phyloP scores from a whole-genome alignment of 2,329 filamentous ascomycete genomes.

The Dactylella cylindrospora region DNA sequence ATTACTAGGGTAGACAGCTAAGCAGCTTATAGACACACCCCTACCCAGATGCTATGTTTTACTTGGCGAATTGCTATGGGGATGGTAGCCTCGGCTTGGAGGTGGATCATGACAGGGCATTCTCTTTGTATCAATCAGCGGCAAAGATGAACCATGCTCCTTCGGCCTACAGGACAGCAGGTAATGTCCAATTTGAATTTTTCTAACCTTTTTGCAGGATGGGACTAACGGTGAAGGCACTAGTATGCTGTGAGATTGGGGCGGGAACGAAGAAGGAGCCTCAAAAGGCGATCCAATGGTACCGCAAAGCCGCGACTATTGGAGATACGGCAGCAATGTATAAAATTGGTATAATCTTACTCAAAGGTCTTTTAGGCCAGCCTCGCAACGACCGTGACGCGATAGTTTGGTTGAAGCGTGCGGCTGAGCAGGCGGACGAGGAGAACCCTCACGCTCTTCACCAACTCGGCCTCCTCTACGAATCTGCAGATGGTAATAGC shows the following conservation, averaged over 20 bases:
- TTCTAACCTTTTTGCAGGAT: neutral
- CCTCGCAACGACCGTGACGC: constrained; percentile 79
- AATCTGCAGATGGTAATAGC: constrained; percentile 59
- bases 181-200: constrained; percentile 18
- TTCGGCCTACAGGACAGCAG: constrained; percentile 85
- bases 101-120: constrained; percentile 86
- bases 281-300: constrained; percentile 96
- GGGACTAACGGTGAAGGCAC: neutral
- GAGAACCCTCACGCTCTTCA: constrained; percentile 96
- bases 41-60: constrained; percentile 85
- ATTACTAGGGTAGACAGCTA: neutral
- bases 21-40: constrained; percentile 48
- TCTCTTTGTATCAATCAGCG: constrained; percentile 87
- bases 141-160: constrained; percentile 84
- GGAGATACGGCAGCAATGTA: constrained; percentile 96
- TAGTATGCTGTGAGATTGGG: constrained; percentile 92
- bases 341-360: constrained; percentile 92
- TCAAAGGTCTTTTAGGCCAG: constrained; percentile 92
- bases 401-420: constrained; percentile 87
- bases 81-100: constrained; percentile 76
- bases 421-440: constrained; percentile 79
- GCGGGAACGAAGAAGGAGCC: constrained; percentile 90
- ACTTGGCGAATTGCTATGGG: constrained; percentile 84
- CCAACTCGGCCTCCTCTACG: constrained; percentile 71
- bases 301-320: constrained; percentile 84